Base-by-base conservation (phyloP, 306 rosid species). In the Boehmeria nivea region DNA sequence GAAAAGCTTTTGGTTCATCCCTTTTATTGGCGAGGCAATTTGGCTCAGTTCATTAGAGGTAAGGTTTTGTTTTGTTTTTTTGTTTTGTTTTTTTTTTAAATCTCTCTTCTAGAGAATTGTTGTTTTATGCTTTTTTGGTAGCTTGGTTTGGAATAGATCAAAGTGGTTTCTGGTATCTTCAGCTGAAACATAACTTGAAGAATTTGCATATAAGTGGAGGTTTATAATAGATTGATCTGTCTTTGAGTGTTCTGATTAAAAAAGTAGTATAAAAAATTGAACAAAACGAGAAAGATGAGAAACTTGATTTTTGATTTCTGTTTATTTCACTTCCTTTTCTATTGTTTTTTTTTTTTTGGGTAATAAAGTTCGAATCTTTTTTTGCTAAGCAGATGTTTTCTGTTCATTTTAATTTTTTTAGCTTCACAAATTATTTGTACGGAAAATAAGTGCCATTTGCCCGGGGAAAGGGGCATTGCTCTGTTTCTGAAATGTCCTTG, bases 1-100 rank as follows among this genome's bases (percentile, higher is more conserved):
- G 99, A 93, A 83, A 87, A 77, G 86, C 96, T 93, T 73, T 78
- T 93, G 66, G 83, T 93, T 79, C 83, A 87, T 70, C 95, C 96
- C 3, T 93, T 85, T 60, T 79, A 83, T 47, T 55, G 78, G 64
- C 64, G 56, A 55, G 95, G 96, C 59, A 87, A 70, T 83, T 62
- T 93, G 58, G 70, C 89, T 60, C 76, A 88, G 20, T 93, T 87
- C 73, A 71, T 85, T 45, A 83, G 74, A 83, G 96, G 99, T 93
- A 64, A 43, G 21, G 46, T 65, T 28, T 17, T 23, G 55, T 1
- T 44, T 2, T 52, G 22, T 18, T n/a, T 49, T 21, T 46, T 51
- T 55, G 44, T 68, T 9, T 20, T 20, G 17, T 49, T 10, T 23
- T 12, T 49, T 25, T 49, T 49, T 21, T 20, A 49, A 9, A 20